A percentile compares a stretch with the other conserved stretches of the same genome.
These are phyloP conservation scores for Beauveria medogensis DNA, from an alignment of 2,329 filamentous ascomycete species.

Conservation along the genomic window DNA sequence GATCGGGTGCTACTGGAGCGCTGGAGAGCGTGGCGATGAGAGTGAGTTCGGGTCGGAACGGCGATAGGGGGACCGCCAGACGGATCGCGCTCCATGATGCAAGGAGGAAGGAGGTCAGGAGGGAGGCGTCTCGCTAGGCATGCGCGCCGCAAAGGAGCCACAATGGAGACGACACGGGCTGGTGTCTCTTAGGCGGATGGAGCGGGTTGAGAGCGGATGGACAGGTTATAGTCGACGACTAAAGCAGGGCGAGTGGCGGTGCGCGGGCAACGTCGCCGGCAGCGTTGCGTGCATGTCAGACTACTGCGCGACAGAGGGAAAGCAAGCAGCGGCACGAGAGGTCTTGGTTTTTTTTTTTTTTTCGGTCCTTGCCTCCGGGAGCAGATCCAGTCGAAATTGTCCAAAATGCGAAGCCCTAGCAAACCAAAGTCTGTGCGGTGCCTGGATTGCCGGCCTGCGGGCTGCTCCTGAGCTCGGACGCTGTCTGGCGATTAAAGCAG, in stretches of 20 bases:
- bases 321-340: background rate
- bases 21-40: background rate
- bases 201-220: background rate
- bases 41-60: conserved; percentile 7
- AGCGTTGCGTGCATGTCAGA: background rate
- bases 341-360: background rate
- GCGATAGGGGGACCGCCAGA: conserved; percentile 5
- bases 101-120: background rate
- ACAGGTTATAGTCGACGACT: background rate
- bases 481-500: background rate
- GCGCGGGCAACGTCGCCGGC: background rate
- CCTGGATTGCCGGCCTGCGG: background rate
- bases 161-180: background rate
- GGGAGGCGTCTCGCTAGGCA: background rate
- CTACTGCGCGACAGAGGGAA: background rate
- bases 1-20: conserved; percentile 12
- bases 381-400: background rate
- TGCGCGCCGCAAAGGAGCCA: background rate
- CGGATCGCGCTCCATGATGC: conserved; percentile 5
- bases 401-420: background rate
- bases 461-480: background rate
- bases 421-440: background rate
- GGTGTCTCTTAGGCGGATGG: background rate
- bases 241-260: background rate
- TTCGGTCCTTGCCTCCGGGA: too few relatives aligned